A percentile compares a stretch with the other conserved stretches of the same genome.
These are phyloP conservation scores for Mucor sp. DNA, from an alignment of 371 early-diverging fungal species.

Conservation along the genomic window DNA sequence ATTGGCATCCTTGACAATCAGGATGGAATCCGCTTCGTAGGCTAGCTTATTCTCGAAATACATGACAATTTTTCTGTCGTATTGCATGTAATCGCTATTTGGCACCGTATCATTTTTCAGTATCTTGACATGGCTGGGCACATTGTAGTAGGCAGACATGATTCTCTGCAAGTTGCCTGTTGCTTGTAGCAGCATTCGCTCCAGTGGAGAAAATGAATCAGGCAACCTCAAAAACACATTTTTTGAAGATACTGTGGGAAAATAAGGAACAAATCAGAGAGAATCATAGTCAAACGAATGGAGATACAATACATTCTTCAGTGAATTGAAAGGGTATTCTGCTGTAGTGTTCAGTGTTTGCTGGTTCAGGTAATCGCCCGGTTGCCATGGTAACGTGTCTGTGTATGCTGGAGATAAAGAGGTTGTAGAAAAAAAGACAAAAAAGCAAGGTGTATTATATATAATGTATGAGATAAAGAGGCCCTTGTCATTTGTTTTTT, in stretches of 20 bases:
- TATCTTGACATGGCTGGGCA: conserved; percentile 44
- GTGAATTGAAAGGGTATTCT: conserved; percentile 41
- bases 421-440: neutral
- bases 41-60: conserved; percentile 42
- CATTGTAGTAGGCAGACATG: conserved; percentile 49
- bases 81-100: conserved; percentile 18
- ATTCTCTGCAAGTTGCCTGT: conserved; percentile 47
- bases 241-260: conserved; percentile 39
- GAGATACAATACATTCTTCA: conserved; percentile 35
- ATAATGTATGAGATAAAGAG: no score
- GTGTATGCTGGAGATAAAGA: neutral
- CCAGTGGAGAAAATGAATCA: conserved; percentile 39
- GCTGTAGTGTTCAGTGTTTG: conserved; percentile 27
- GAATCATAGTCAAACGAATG: neutral
- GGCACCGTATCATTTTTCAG: conserved; percentile 31
- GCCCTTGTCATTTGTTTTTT: no score
- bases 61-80: conserved; percentile 43
- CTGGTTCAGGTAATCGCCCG: conserved; percentile 22
- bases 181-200: conserved; percentile 48
- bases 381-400: conserved; percentile 3
- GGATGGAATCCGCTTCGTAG: conserved; percentile 47
- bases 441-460: neutral
- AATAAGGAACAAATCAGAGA: neutral
- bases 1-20: conserved; percentile 35
- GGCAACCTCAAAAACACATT: conserved; percentile 45